phyloP scores from a whole-genome alignment of 495 filamentous ascomycete genomes.

The Chaetomidium leptoderma region DNA sequence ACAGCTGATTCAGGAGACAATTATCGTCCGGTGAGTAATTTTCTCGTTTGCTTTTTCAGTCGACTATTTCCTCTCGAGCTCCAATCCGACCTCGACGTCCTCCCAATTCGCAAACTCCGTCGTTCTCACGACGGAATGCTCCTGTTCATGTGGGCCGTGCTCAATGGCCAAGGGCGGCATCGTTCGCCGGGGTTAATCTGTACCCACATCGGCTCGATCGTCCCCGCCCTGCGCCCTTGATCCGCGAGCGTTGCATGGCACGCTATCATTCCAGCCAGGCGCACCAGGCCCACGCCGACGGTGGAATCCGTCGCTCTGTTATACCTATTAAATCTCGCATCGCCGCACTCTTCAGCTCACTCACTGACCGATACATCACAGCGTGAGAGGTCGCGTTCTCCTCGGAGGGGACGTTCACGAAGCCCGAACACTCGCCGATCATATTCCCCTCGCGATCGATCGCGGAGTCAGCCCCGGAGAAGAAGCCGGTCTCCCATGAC shows the following conservation, averaged over 20 bases:
- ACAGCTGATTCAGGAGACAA: conserved; percentile 51
- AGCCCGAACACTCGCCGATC: conserved; percentile 66
- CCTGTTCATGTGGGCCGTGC: conserved; percentile 18
- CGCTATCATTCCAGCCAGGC: background rate
- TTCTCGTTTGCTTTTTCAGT: background rate
- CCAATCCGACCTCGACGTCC: background rate
- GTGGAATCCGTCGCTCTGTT: background rate
- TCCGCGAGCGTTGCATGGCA: background rate
- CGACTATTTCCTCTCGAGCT: background rate
- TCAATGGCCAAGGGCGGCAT: background rate
- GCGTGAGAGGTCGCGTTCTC: conserved; percentile 94
- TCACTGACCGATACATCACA: conserved; percentile 50
- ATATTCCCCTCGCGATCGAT: conserved; percentile 89
- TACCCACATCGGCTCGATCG: conserved; percentile 10
- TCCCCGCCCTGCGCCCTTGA: conserved; percentile 8
- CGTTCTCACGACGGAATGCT: conserved; percentile 1
- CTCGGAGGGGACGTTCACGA: conserved; percentile 69
- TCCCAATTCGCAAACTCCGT: background rate
- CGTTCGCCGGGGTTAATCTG: conserved; percentile 9
- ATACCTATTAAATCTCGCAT: no score
- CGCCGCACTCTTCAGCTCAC: background rate
- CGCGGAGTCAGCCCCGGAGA: conserved; percentile 66
- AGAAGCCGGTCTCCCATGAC: conserved; percentile 84
- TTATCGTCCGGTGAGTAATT: conserved; percentile 47
- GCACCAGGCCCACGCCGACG: background rate